phyloP scores from a whole-genome alignment of 1,284 basidiomycete species.

The Trichosporon sp. region DNA sequence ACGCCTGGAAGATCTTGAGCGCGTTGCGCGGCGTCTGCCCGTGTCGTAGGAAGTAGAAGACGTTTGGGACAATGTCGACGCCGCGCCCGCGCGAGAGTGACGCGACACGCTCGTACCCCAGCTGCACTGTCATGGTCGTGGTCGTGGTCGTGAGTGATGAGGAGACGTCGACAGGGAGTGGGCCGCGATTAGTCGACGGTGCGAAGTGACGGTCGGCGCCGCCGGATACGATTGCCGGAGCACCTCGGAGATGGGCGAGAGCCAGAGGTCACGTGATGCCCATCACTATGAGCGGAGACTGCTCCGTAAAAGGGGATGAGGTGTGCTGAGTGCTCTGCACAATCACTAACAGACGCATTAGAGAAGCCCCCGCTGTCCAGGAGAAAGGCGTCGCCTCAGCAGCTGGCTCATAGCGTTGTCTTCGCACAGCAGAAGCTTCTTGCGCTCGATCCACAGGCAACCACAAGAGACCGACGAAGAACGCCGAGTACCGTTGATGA shows the following conservation, averaged over 20 bases:
- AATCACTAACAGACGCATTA: no score
- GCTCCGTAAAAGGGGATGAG: no score
- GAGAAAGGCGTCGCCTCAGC: no score
- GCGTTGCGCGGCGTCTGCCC: constrained; percentile 28
- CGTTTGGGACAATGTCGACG: not conserved
- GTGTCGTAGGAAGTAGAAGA: constrained; percentile 27
- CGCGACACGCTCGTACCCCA: constrained; percentile 6
- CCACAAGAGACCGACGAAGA: not conserved
- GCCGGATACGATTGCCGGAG: not conserved
- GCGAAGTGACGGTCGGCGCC: not conserved
- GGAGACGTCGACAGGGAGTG: not conserved
- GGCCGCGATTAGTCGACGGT: not conserved
- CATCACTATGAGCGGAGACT: not conserved
- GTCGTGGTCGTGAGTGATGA: not conserved
- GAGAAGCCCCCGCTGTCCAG: no score
- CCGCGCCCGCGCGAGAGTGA: not conserved
- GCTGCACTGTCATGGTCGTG: constrained; percentile 16
- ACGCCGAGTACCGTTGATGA: not conserved
- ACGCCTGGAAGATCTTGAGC: constrained; percentile 25
- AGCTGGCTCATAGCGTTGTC: no score
- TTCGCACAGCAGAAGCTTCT: no score
- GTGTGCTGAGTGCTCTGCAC: no score
- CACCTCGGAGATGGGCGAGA: not conserved
- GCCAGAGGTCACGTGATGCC: not conserved
- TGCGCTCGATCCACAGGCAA: no score